Base-by-base conservation (phyloP, 23 red algal genomes). In the Gracilaria caudata region DNA sequence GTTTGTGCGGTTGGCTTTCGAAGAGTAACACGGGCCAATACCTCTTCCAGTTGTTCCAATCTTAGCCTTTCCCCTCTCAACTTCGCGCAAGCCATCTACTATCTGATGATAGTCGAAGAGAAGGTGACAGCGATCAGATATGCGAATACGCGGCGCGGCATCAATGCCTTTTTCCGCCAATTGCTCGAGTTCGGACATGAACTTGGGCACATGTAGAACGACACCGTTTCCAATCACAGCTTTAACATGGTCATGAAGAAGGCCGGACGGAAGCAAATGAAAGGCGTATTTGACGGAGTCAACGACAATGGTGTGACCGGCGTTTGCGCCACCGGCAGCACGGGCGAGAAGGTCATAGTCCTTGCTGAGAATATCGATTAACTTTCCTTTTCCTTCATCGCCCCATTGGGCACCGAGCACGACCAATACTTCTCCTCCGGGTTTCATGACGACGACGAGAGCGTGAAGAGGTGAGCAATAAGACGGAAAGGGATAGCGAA, bases 321-420 rank as follows among this genome's bases (percentile, higher is more conserved):
- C 97, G 53, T 99, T 99, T 53, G 92, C 83, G 61, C 97, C 97
- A 59, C 97, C 97, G 29, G 89, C 87, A 45, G 93, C 94, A 2
- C 97, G 90, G 0, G 97, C 97, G 30, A 94, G 84, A 23, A 99
- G 64, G 57, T 99, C 97, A 47, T 86, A 93, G 17, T 73, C 55
- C 21, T 76, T 51, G 30, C 89, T 88, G 44, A 99, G 93, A 39
- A 95, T 73, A 64, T 99, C 97, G 29, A 99, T 94, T 11, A 99
- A 73, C 58, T 95, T 99, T 73, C 93, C 97, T 36, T 99, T 99
- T 43, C 97, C 97, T 79, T 99, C 97, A 41, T 99, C 97, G 78
- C 97, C 97, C 97, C 97, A 99, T 55, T 99, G 97, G 16, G 94
- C 74, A 21, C 97, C 97, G 13, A 99, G 86, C 70, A 99, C 97